A percentile compares a stretch with the other conserved stretches of the same genome.
phyloP scores from a whole-genome alignment of 805 yeast genomes.

The Hanseniaspora lachancei region DNA sequence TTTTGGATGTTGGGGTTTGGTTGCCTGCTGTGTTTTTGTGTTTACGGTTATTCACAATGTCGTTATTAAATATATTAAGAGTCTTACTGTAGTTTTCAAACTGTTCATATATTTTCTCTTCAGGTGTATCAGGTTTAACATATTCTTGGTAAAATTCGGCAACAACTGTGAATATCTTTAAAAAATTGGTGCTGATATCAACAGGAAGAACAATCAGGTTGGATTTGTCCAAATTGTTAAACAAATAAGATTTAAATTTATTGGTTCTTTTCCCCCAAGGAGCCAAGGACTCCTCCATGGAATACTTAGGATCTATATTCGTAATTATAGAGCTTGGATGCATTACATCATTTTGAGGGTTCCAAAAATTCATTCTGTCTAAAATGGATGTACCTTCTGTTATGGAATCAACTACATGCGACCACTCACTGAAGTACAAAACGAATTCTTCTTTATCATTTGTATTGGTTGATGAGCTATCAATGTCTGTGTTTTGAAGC shows the following conservation, averaged over 20 bases:
- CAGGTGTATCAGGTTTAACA: slow-evolving; percentile 22
- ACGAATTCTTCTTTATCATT: slow-evolving; percentile 50
- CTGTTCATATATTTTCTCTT: slow-evolving; percentile 8
- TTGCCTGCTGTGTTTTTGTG: not conserved
- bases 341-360: slow-evolving; percentile 32
- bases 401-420: slow-evolving; percentile 79
- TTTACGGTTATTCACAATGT: slow-evolving; percentile 13
- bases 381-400: slow-evolving; percentile 57
- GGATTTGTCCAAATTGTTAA: slow-evolving; percentile 39
- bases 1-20: not conserved
- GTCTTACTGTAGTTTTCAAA: slow-evolving; percentile 6
- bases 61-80: not conserved
- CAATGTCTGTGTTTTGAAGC: not conserved
- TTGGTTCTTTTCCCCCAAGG: slow-evolving; percentile 11
- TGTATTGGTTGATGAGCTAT: not conserved
- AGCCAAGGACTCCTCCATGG: slow-evolving; percentile 1
- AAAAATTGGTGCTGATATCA: slow-evolving; percentile 60
- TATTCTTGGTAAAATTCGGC: slow-evolving; percentile 44
- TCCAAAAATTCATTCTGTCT: slow-evolving; percentile 63
- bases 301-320: not conserved
- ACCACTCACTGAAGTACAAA: slow-evolving; percentile 69
- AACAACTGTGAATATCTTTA: slow-evolving; percentile 64
- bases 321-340: slow-evolving; percentile 9
- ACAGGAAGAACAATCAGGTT: slow-evolving; percentile 69
- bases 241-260: slow-evolving; percentile 6